phyloP scores from a whole-genome alignment of 2,329 filamentous ascomycete species.

The Grosmannia serpens region DNA sequence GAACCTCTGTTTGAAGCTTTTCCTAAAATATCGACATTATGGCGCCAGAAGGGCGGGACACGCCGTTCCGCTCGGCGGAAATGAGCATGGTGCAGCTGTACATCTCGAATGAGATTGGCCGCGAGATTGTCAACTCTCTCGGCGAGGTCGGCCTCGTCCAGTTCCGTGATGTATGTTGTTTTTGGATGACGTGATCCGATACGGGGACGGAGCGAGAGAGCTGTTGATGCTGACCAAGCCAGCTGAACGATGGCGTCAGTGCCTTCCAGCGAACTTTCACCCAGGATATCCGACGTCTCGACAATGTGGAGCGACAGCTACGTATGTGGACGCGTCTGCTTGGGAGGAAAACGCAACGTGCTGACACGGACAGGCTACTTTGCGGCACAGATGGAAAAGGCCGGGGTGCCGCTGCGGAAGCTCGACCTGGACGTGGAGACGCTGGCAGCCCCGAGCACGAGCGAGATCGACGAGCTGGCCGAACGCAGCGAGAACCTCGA shows the following conservation, averaged over 20 bases:
- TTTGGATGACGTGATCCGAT: neutral
- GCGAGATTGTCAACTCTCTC: constrained; percentile 91
- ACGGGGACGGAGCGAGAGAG: neutral
- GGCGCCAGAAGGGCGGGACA: constrained; percentile 63
- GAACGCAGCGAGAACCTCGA: constrained; percentile 89
- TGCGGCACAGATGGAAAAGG: constrained; percentile 89
- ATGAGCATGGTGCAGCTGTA: constrained; percentile 99
- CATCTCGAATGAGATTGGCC: constrained; percentile 96
- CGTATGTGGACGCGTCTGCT: constrained; percentile 47
- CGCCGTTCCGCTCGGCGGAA: constrained; percentile 98
- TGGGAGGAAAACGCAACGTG: neutral
- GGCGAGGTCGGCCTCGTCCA: constrained; percentile 94
- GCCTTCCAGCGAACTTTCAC: constrained; percentile 97
- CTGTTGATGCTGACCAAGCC: constrained; percentile 8
- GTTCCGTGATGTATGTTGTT: constrained; percentile 75
- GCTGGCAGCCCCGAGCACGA: constrained; percentile 76
- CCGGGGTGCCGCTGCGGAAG: constrained; percentile 72
- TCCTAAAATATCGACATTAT: constrained; percentile 26
- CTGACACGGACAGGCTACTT: constrained; percentile 61
- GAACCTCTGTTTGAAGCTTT: neutral
- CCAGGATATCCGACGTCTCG: constrained; percentile 89
- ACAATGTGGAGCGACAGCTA: constrained; percentile 96
- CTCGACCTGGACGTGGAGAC: constrained; percentile 84
- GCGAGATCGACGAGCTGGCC: constrained; percentile 91
- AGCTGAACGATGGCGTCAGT: constrained; percentile 88